Evolutionary conservation across 306 rosid genomes (phyloP), one percentile per base, ranked within the genome.

Genomic region (Lotus japonicus): DNA sequence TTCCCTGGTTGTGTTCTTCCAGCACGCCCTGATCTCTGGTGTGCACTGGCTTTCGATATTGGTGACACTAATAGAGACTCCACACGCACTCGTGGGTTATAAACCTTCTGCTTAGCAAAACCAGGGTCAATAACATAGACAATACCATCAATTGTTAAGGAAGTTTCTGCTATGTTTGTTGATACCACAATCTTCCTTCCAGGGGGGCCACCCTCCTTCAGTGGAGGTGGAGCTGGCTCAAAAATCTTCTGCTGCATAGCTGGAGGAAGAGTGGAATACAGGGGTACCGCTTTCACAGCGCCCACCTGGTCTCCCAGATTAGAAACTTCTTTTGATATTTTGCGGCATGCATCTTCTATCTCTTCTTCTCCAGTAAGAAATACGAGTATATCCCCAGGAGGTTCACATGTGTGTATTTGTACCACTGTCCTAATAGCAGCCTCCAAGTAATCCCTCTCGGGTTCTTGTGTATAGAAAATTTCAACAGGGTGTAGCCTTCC

Each of bases 1-100:
- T 92, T 92, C 69, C 97, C 97, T 1, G 96, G 97, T 71, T 84
- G 95, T 64, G 97, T 92, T 82, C 97, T 89, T 64, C 97, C 96
- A 52, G 97, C 97, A 85, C 96, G 92, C 45, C 97, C 92, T 8
- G 97, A 92, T 80, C 97, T 87, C 84, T 89, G 96, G 77, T 92
- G 97, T 12, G 97, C 97, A 82, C 96, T 92, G 18, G 96, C 97
- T 72, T 92, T 92, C 1, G 97, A 92, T 70, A 92, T 92, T 12
- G 96, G 97, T 52, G 97, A 92, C 41, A 89, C 97, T 75, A 92
- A 82, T 73, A 92, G 79, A 23, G 97, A 92, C 69, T 92, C 96
- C 52, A 92, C 97, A 45, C 95, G 89, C 41, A 89, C 85, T 64
- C 96, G 81, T 8, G 96, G 97, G 67, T 92, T 89, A 73, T 89